These are phyloP conservation scores for Colletotrichum theobromicola DNA, from an alignment of 2,329 filamentous ascomycete species.

Conservation along the genomic window DNA sequence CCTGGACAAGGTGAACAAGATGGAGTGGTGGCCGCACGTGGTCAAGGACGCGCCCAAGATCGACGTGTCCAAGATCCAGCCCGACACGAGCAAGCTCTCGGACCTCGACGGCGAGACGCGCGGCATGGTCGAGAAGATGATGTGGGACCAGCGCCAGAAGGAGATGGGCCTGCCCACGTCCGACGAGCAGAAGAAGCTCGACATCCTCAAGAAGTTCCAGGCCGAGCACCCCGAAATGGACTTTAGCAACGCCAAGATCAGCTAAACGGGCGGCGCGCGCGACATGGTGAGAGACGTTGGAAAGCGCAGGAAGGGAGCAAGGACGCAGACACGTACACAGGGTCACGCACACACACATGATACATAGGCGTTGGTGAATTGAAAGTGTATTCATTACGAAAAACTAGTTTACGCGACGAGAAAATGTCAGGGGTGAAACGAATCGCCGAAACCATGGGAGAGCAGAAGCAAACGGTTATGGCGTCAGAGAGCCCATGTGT, in stretches of 20 bases:
- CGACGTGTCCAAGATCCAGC: constrained; percentile 93
- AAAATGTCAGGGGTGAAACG: constrained; percentile 68
- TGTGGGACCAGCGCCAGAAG: constrained; percentile 98
- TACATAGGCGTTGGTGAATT: neutral
- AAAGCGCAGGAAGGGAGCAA: neutral
- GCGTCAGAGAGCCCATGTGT: constrained; percentile 66
- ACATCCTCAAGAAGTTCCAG: constrained; percentile 94
- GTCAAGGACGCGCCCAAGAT: constrained; percentile 87
- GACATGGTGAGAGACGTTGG: too few relatives aligned
- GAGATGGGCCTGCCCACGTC: constrained; percentile 87
- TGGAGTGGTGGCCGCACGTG: constrained; percentile 98
- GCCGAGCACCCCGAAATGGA: constrained; percentile 76
- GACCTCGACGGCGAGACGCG: constrained; percentile 95
- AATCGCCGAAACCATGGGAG: constrained; percentile 58
- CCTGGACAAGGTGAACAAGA: constrained; percentile 94
- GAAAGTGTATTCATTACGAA: neutral
- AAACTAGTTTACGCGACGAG: neutral
- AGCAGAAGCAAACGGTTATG: constrained; percentile 35
- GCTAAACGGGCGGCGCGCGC: neutral
- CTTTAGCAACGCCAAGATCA: constrained; percentile 73
- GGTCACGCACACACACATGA: neutral
- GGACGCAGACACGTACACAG: neutral
- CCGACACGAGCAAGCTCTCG: constrained; percentile 88
- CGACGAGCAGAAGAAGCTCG: constrained; percentile 94
- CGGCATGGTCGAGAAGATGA: constrained; percentile 99